These are phyloP conservation scores for Paramecium biaurelia DNA, from an alignment of 73 alveolate genomes.

Conservation along the genomic window DNA sequence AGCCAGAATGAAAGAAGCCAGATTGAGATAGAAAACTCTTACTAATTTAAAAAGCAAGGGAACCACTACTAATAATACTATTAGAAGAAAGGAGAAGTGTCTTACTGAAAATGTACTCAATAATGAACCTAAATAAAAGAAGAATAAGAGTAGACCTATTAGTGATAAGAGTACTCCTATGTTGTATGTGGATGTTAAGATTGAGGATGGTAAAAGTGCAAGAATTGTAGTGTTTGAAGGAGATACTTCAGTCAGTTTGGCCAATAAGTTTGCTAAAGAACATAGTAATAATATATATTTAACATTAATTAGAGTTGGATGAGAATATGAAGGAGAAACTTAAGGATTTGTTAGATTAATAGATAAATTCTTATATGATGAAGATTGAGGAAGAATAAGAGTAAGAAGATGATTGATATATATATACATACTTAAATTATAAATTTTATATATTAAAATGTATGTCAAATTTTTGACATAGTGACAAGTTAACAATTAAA, in stretches of 20 bases:
- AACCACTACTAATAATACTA: constrained; percentile 30
- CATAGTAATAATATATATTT: constrained; percentile 64
- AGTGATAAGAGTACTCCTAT: constrained; percentile 69
- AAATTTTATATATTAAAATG: neutral
- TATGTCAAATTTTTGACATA: neutral
- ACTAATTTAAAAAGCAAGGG: neutral
- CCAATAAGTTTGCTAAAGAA: constrained; percentile 84
- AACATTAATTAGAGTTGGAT: constrained; percentile 40
- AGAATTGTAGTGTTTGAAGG: constrained; percentile 93
- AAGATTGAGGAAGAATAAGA: constrained; percentile 78
- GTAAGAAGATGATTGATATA: neutral
- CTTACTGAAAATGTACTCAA: neutral
- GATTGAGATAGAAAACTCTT: constrained; percentile 26
- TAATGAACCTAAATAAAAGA: constrained; percentile 58
- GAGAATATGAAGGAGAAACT: constrained; percentile 67
- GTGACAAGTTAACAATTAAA: neutral
- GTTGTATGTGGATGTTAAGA: constrained; percentile 91
- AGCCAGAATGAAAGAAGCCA: constrained; percentile 25
- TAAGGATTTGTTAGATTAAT: constrained; percentile 73
- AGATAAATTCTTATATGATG: constrained; percentile 74
- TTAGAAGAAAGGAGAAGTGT: constrained; percentile 11
- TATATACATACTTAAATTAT: neutral
- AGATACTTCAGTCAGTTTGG: constrained; percentile 88
- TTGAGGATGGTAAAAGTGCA: constrained; percentile 89
- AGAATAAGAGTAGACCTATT: constrained; percentile 63